Conservation (phyloP, 768 basidiomycete genomes). For the Leccinellum luteum region DNA sequence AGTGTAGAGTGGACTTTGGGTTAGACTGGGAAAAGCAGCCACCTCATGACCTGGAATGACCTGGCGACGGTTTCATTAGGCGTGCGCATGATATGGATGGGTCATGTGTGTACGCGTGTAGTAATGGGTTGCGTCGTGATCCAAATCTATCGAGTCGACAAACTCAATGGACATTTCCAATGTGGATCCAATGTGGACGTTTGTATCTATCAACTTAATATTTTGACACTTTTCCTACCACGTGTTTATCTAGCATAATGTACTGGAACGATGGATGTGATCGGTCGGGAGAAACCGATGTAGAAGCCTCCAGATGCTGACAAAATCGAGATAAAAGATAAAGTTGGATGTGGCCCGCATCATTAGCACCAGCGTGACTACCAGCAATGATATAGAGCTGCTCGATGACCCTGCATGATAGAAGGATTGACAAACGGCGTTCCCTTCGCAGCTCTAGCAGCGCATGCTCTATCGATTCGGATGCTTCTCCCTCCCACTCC, state of each 20-base stretch:
- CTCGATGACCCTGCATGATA: constrained; percentile 10
- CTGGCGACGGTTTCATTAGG: background rate
- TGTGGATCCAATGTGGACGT: background rate
- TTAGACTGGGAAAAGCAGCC: constrained; percentile 40
- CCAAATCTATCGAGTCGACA: background rate
- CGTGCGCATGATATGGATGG: background rate
- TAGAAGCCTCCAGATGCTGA: background rate
- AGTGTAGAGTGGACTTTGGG: constrained; percentile 56
- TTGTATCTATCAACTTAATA: constrained; percentile 15
- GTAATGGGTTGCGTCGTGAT: background rate
- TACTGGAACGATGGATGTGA: background rate
- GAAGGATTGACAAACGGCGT: constrained; percentile 3
- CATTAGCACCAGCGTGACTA: background rate
- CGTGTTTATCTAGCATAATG: constrained; percentile 6
- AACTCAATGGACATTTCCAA: background rate
- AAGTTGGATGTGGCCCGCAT: background rate
- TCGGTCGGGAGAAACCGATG: background rate
- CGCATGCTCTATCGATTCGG: constrained; percentile 8
- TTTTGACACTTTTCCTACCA: constrained; percentile 4
- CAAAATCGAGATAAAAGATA: background rate
- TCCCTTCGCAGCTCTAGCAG: background rate
- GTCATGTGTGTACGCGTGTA: background rate
- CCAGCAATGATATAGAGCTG: background rate
- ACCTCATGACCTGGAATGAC: constrained; percentile 7
- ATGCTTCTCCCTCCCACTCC: background rate